Evolutionary conservation across 78 protist species (phyloP).

Genomic region (Monocercomonoides exilis): DNA sequence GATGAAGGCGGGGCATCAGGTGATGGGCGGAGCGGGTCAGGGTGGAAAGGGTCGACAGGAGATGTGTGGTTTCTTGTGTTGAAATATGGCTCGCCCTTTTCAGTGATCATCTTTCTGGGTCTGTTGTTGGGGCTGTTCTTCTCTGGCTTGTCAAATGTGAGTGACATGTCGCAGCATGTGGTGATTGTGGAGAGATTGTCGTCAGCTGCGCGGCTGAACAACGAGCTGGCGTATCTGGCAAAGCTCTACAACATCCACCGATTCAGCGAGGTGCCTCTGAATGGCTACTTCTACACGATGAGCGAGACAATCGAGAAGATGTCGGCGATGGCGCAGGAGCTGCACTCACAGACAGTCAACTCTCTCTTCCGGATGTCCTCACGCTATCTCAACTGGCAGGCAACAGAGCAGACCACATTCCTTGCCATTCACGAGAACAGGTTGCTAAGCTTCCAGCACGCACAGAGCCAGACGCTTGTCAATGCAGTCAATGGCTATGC

Average conservation of each 20-base stretch:
- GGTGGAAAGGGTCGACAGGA: too few species aligned
- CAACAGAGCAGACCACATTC: neutral
- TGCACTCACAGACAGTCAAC: neutral
- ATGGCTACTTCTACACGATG: neutral
- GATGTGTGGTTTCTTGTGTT: neutral
- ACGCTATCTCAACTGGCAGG: neutral
- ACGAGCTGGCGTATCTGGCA: slow-evolving; percentile 1
- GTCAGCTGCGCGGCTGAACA: neutral
- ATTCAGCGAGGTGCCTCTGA: neutral
- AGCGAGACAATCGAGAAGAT: neutral
- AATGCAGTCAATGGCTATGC: neutral
- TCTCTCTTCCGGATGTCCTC: neutral
- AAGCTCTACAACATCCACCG: neutral
- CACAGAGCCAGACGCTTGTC: neutral
- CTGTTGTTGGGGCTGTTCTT: neutral
- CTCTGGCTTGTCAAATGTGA: neutral
- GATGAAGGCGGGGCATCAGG: neutral
- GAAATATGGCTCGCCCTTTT: neutral
- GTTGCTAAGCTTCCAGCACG: neutral
- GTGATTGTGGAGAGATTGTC: neutral
- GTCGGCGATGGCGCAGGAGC: neutral
- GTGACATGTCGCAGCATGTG: neutral
- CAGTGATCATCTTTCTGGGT: neutral
- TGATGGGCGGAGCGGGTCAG: too few species aligned
- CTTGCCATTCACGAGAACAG: neutral